Conservation (phyloP, 441 rosid species). For the Iberis amara region DNA sequence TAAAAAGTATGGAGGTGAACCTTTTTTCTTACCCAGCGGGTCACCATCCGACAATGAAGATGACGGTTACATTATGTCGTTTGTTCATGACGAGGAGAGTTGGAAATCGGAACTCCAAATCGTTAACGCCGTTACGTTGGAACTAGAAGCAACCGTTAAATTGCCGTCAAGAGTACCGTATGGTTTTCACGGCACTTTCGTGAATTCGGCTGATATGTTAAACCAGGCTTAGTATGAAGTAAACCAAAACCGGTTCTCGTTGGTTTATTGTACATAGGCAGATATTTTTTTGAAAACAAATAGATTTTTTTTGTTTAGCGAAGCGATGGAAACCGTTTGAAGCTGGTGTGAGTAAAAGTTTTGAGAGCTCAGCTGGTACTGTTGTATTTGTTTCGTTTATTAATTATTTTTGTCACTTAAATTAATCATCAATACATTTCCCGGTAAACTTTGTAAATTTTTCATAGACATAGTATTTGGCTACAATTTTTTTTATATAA, state of each 20-base stretch:
- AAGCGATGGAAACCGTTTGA: conserved; percentile 19
- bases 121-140: conserved; percentile 49
- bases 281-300: neutral
- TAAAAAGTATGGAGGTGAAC: conserved; percentile 59
- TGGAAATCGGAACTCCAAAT: conserved; percentile 67
- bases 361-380: conserved; percentile 16
- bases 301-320: neutral
- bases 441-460: neutral
- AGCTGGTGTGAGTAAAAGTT: conserved; percentile 31
- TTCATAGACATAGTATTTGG: too few species aligned
- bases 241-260: conserved; percentile 24
- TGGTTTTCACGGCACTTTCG: conserved; percentile 76
- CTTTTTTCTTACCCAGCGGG: conserved; percentile 50
- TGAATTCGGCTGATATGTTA: conserved; percentile 44
- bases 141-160: conserved; percentile 46
- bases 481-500: too few species aligned
- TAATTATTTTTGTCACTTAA: neutral
- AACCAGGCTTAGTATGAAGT: conserved; percentile 39
- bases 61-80: conserved; percentile 56
- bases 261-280: conserved; percentile 12
- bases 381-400: neutral
- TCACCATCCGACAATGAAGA: conserved; percentile 31
- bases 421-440: neutral
- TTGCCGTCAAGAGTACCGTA: conserved; percentile 79
- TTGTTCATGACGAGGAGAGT: conserved; percentile 60